Percentiles rank a stretch among this genome's conserved stretches.
Evolutionary conservation across 1,284 basidiomycete species (phyloP).

Genomic region (Ceratorhiza oryzae-sativae): DNA sequence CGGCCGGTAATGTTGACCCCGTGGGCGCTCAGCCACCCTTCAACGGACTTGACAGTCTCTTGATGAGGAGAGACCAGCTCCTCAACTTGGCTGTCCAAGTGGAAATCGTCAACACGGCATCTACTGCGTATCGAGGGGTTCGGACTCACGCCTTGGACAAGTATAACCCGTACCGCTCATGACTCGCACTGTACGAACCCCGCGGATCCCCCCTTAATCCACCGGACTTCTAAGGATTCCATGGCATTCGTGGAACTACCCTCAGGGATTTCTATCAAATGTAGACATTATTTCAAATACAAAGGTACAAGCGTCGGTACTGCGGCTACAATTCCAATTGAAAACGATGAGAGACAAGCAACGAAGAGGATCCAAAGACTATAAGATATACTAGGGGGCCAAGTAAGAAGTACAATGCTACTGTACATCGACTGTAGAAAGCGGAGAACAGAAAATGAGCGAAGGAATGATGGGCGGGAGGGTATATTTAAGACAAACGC

Average conservation of each 20-base stretch:
- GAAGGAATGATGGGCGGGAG: background rate
- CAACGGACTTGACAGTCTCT: slow-evolving; percentile 25
- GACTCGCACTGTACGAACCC: background rate
- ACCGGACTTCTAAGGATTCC: too few relatives aligned
- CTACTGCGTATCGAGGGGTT: background rate
- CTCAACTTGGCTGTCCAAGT: slow-evolving; percentile 2
- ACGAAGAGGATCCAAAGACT: too few relatives aligned
- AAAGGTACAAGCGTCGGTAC: too few relatives aligned
- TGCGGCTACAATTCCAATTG: too few relatives aligned
- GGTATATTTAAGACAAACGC: background rate
- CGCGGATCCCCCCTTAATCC: too few relatives aligned
- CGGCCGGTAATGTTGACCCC: slow-evolving; percentile 4
- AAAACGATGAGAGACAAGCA: too few relatives aligned
- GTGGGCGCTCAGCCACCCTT: slow-evolving; percentile 34
- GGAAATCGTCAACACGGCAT: background rate
- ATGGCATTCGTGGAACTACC: too few relatives aligned
- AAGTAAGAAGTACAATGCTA: background rate
- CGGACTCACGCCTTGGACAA: slow-evolving; percentile 33
- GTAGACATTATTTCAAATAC: too few relatives aligned
- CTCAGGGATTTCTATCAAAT: too few relatives aligned
- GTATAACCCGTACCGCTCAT: slow-evolving; percentile 27
- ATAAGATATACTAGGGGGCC: background rate
- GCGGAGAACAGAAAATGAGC: background rate
- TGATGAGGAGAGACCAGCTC: slow-evolving; percentile 27
- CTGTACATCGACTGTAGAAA: background rate